A percentile compares a stretch with the other conserved stretches of the same genome.
Conservation (phyloP, 352 stramenopile genomes). For the Plasmopara viticola region DNA sequence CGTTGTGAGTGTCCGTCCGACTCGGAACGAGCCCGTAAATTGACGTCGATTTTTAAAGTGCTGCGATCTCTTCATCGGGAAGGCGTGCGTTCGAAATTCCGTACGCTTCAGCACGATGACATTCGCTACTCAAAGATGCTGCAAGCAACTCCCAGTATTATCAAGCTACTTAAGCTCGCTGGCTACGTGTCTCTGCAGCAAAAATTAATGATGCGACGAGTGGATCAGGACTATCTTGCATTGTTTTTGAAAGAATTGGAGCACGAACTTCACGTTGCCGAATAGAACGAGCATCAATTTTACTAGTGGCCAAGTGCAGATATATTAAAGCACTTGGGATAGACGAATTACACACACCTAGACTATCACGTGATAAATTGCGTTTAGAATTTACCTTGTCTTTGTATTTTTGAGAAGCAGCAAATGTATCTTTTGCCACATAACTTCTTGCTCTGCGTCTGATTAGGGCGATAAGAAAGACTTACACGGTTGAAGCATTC, state of each 20-base stretch:
- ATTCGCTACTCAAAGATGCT: constrained; percentile 69
- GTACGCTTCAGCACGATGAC: constrained; percentile 57
- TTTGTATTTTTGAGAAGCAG: too few species aligned
- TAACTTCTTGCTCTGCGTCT: too few species aligned
- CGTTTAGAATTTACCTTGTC: too few species aligned
- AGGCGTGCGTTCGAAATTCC: constrained; percentile 56
- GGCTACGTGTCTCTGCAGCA: constrained; percentile 68
- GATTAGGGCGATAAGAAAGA: too few species aligned
- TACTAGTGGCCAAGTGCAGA: background rate
- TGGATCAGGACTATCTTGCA: constrained; percentile 59
- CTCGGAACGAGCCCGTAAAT: constrained; percentile 51
- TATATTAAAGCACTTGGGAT: background rate
- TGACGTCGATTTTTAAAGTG: constrained; percentile 66
- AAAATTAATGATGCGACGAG: constrained; percentile 65
- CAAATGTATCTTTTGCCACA: too few species aligned
- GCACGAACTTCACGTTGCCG: constrained; percentile 16
- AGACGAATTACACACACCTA: background rate
- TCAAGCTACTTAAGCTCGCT: constrained; percentile 68
- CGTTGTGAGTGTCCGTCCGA: constrained; percentile 61
- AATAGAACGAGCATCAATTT: background rate
- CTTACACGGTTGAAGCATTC: too few species aligned
- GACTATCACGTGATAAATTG: too few species aligned
- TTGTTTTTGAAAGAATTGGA: constrained; percentile 58
- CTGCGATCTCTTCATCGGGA: constrained; percentile 60
- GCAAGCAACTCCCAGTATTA: constrained; percentile 62